These are phyloP conservation scores for Lactarius sp. DNA, from an alignment of 768 basidiomycete genomes.

Conservation along the genomic window DNA sequence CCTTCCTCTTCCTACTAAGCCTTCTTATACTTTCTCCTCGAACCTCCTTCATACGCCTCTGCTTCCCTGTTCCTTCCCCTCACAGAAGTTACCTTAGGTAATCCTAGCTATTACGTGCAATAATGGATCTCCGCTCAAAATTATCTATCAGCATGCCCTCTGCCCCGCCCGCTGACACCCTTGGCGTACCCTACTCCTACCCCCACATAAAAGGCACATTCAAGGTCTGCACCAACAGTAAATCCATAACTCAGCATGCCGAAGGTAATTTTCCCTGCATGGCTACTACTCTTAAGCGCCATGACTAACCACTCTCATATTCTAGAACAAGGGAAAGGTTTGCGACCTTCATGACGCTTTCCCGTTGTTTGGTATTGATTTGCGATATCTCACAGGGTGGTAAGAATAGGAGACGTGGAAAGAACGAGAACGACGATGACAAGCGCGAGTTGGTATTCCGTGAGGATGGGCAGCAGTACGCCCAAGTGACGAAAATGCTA, in stretches of 20 bases:
- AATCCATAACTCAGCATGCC: constrained; percentile 14
- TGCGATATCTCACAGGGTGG: constrained; percentile 63
- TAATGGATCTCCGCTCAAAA: too few relatives aligned
- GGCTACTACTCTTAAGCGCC: neutral
- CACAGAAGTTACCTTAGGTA: too few relatives aligned
- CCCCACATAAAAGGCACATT: neutral
- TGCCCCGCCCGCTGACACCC: too few relatives aligned
- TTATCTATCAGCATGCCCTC: too few relatives aligned
- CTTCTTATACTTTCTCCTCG: too few relatives aligned
- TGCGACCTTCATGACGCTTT: neutral
- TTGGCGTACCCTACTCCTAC: neutral
- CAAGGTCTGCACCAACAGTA: neutral
- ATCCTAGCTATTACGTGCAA: too few relatives aligned
- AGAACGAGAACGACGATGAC: constrained; percentile 99
- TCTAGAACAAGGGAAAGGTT: constrained; percentile 74
- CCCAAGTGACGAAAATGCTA: constrained; percentile 97
- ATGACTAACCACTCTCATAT: neutral
- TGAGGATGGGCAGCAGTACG: constrained; percentile 99
- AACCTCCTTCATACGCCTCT: too few relatives aligned
- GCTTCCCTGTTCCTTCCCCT: too few relatives aligned
- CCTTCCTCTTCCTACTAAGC: too few relatives aligned
- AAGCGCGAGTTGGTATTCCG: constrained; percentile 98
- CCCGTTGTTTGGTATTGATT: constrained; percentile 9
- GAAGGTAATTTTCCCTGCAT: constrained; percentile 12
- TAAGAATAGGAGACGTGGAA: constrained; percentile 98